Evolutionary conservation across 257 asterid genomes (phyloP).

Genomic region (Fraxinus excelsior): DNA sequence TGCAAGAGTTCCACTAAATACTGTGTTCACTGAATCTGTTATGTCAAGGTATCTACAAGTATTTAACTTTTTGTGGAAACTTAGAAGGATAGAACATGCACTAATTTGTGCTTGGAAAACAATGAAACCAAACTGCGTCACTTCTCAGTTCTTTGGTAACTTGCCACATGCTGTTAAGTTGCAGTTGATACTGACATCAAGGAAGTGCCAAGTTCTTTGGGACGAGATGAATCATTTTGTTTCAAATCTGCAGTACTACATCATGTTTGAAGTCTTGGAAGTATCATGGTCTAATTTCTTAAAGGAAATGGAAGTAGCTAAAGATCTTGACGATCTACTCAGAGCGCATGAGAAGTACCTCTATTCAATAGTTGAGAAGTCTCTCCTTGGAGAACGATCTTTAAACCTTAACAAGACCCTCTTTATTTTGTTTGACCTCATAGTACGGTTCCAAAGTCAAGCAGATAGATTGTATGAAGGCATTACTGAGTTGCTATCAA

Average conservation of each 20-base stretch:
- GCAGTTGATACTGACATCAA: constrained; percentile 79
- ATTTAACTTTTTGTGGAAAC: constrained; percentile 97
- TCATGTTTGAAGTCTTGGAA: constrained; percentile 98
- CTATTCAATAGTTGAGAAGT: constrained; percentile 79
- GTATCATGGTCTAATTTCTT: constrained; percentile 89
- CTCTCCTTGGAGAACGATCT: constrained; percentile 93
- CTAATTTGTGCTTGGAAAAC: constrained; percentile 92
- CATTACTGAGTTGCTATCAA: constrained; percentile 84
- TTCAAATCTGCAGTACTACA: constrained; percentile 91
- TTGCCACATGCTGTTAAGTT: constrained; percentile 72
- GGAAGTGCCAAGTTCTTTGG: constrained; percentile 99
- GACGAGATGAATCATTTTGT: constrained; percentile 98
- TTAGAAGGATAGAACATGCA: constrained; percentile 92
- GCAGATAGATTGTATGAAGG: constrained; percentile 97
- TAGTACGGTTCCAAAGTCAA: constrained; percentile 76
- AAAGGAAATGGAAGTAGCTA: constrained; percentile 85
- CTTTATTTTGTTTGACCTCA: constrained; percentile 80
- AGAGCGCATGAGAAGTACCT: constrained; percentile 92
- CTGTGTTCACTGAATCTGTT: constrained; percentile 87
- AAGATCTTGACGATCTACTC: constrained; percentile 93
- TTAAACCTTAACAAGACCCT: constrained; percentile 74
- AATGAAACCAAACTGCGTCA: constrained; percentile 95
- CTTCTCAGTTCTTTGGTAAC: constrained; percentile 73
- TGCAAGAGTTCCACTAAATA: constrained; percentile 85
- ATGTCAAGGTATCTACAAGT: constrained; percentile 85